Conservation (phyloP, 1,284 basidiomycete genomes). For the Trametes sp. region DNA sequence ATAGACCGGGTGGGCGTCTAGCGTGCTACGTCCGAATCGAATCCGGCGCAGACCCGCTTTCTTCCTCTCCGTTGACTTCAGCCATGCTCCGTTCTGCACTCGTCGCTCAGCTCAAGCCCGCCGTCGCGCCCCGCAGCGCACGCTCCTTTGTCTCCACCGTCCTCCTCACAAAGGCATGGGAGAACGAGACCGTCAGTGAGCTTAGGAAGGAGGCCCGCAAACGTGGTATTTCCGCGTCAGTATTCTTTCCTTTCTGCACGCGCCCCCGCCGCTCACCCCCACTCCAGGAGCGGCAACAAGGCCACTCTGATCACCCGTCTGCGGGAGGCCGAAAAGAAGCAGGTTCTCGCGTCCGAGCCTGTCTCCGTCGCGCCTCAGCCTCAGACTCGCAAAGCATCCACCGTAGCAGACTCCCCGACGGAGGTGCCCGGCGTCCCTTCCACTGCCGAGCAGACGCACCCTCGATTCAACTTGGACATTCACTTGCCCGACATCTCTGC, state of each 20-base stretch:
- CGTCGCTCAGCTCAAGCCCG: slow-evolving; percentile 34
- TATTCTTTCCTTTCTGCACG: slow-evolving; percentile 24
- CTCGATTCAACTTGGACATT: slow-evolving; percentile 52
- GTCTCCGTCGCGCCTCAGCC: slow-evolving; percentile 33
- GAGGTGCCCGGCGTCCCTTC: slow-evolving; percentile 42
- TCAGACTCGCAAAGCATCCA: slow-evolving; percentile 45
- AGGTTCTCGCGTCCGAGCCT: slow-evolving; percentile 27
- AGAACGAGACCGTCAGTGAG: slow-evolving; percentile 65
- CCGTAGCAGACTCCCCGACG: slow-evolving; percentile 30
- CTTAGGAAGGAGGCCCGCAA: slow-evolving; percentile 71
- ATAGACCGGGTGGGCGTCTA: slow-evolving; percentile 22
- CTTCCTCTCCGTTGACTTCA: slow-evolving; percentile 14
- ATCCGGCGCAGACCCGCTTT: slow-evolving; percentile 4
- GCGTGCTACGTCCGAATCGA: slow-evolving; percentile 14
- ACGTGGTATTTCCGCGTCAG: slow-evolving; percentile 71
- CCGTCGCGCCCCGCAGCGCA: slow-evolving; percentile 25
- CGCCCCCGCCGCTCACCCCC: slow-evolving; percentile 8
- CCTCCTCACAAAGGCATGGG: slow-evolving; percentile 69
- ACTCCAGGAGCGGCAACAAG: slow-evolving; percentile 64
- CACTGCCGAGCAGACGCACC: slow-evolving; percentile 31
- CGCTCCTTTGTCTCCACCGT: slow-evolving; percentile 68
- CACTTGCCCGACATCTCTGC: slow-evolving; percentile 63
- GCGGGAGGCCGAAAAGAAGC: slow-evolving; percentile 54
- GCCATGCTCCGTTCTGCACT: slow-evolving; percentile 49
- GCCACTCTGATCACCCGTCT: slow-evolving; percentile 62